Conservation (phyloP, 176 grass and related monocot species). For the Olyra latifolia region DNA sequence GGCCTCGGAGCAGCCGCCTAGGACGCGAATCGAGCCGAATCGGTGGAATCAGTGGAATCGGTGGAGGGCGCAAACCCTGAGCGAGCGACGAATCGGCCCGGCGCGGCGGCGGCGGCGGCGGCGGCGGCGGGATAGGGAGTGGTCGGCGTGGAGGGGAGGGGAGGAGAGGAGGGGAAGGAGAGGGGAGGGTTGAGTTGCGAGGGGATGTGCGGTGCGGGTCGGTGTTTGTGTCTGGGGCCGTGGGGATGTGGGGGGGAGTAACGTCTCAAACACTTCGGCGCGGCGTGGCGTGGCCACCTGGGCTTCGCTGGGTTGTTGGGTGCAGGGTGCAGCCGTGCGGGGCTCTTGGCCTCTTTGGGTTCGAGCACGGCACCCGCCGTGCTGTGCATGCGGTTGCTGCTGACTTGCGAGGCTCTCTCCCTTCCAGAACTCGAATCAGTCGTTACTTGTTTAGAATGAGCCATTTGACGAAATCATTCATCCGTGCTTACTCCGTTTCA, state of each 20-base stretch:
- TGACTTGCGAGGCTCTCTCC: too few species aligned
- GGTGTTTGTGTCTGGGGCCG: slow-evolving; percentile 34
- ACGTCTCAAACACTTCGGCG: slow-evolving; percentile 39
- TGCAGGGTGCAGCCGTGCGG: not conserved
- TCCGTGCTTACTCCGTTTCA: not conserved
- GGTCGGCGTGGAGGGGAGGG: slow-evolving; percentile 31
- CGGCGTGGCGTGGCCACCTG: slow-evolving; percentile 17
- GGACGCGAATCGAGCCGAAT: slow-evolving; percentile 30
- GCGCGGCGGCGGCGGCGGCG: not conserved
- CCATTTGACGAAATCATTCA: not conserved
- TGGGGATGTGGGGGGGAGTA: not conserved
- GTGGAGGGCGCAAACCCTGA: not conserved
- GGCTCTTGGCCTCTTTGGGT: not conserved
- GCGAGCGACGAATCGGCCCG: slow-evolving; percentile 27
- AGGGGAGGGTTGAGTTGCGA: not conserved
- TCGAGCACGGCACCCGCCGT: not conserved
- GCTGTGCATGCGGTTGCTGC: not conserved
- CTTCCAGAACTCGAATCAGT: not conserved
- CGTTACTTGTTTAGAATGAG: not conserved
- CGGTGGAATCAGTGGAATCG: not conserved
- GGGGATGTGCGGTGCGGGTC: slow-evolving; percentile 28
- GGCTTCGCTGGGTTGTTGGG: not conserved
- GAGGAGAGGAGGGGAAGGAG: not conserved
- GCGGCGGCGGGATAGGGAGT: slow-evolving; percentile 12
- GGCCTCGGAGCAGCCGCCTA: slow-evolving; percentile 5